Base-by-base conservation (phyloP, 1,139 yeast species). In the Candida sanyaensis region DNA sequence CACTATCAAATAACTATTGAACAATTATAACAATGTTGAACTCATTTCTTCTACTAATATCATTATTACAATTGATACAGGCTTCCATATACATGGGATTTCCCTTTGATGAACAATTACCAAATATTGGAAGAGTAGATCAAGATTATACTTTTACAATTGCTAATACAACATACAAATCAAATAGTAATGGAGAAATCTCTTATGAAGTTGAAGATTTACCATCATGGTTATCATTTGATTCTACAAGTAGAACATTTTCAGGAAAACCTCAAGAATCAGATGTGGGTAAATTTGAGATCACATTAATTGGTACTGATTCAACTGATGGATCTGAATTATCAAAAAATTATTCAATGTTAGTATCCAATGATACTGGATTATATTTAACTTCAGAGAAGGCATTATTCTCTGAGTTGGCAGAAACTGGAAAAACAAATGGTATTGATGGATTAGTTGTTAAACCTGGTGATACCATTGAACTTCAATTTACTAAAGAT, bases 191-290 rank as follows among this genome's bases (percentile, higher is more conserved):
- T 34, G 65, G 68, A 24, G 71, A 73, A 13, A 75, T 90, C 27
- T 52, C 69, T 4, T 90, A 88, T 63, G 58, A 78, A 6, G 87
- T 83, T 0, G 65, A 73, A 23, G 69, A 77, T 43, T 69, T 84
- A 50, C 99, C 99, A 1, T 52, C 64, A 8, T 93, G 99, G 99
- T 74, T 93, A 36, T 58, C 72, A 2, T 88, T 93, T 56, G 95
- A 92, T 64, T 56, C 81, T 1, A 50, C 59, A 7, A 65, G 88
- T 6, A 73, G 89, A 47, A 77, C 85, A 0, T 77, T 93, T 37
- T 60, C 81, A 1, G 99, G 99, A 6, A 80, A 81, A 0, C 96
- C 97, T 1, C 58, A 75, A 2, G 52, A 96, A 1, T 43, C 60
- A 1, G 72, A 71, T 37, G 81, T 76, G 40, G 77, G 80, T 12